Conservation (phyloP, 2,329 filamentous ascomycete species). For the Colletotrichum orchidophilum region DNA sequence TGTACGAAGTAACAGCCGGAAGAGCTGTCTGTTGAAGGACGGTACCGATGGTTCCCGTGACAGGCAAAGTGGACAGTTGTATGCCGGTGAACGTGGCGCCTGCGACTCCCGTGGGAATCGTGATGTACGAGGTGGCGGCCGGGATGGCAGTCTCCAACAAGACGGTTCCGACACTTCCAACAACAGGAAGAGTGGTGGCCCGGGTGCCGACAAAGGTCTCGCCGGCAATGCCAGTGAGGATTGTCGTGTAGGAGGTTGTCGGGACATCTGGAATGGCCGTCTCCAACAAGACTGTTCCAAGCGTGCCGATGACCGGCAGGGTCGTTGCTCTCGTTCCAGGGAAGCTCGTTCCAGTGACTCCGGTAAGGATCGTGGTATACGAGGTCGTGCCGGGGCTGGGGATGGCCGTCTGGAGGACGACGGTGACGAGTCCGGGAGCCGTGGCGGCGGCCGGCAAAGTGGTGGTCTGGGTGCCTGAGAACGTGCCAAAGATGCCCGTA, state of each 20-base stretch:
- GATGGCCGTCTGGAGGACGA: constrained; percentile 17
- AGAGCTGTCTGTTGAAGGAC: constrained; percentile 4
- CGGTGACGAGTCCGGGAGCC: constrained; percentile 14
- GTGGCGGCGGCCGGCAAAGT: constrained; percentile 11
- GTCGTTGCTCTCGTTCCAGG: not conserved
- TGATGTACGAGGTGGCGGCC: not conserved
- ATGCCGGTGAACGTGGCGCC: not conserved
- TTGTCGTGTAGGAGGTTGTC: not conserved
- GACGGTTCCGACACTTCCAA: not conserved
- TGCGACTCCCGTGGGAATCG: not conserved
- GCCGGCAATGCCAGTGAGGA: not conserved
- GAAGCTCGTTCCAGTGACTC: not conserved
- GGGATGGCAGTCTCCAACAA: not conserved
- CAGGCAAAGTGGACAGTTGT: not conserved
- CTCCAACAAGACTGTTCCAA: constrained; percentile 12
- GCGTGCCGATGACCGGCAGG: not conserved
- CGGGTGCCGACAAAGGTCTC: not conserved
- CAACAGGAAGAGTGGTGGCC: not conserved
- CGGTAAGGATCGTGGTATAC: constrained; percentile 12
- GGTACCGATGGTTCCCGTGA: not conserved
- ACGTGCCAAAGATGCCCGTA: constrained; percentile 8
- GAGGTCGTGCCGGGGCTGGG: not conserved
- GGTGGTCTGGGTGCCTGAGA: constrained; percentile 17
- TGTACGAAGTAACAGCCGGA: constrained; percentile 2
- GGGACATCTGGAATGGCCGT: not conserved